Evolutionary conservation across 352 stramenopile genomes (phyloP).

Genomic region (Pythium brachiatum): DNA sequence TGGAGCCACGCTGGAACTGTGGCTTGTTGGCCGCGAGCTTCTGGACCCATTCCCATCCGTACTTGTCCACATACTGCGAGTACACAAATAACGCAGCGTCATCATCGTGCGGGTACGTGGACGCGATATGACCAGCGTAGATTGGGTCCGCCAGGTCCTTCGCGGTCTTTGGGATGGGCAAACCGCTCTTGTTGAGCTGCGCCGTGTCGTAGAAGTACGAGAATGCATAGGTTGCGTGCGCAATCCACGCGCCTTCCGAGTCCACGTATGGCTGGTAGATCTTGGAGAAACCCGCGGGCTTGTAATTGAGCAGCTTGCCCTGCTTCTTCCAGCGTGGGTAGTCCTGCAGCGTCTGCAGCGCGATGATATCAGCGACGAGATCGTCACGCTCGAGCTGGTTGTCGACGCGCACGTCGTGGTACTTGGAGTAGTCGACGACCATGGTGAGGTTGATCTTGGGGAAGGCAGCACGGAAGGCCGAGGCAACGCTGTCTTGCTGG

Average conservation of each 20-base stretch:
- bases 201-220: constrained; percentile 37
- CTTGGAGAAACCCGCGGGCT: constrained; percentile 48
- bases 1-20: constrained; percentile 33
- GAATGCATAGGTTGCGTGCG: constrained; percentile 42
- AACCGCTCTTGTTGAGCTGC: constrained; percentile 15
- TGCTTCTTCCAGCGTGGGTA: constrained; percentile 44
- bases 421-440: constrained; percentile 57
- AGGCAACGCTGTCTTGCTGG: constrained; percentile 25
- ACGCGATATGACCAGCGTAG: constrained; percentile 40
- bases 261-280: constrained; percentile 47
- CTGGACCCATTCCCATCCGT: constrained; percentile 48
- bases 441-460: constrained; percentile 61
- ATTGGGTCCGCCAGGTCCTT: constrained; percentile 34
- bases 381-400: constrained; percentile 49
- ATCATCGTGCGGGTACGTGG: constrained; percentile 47
- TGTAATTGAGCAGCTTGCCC: constrained; percentile 48
- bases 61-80: constrained; percentile 43
- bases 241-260: constrained; percentile 32
- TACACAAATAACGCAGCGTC: constrained; percentile 50
- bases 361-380: constrained; percentile 40
- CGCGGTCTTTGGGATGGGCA: constrained; percentile 21
- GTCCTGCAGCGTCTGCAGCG: constrained; percentile 55
- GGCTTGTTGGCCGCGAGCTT: constrained; percentile 40
- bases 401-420: constrained; percentile 60
- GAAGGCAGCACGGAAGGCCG: constrained; percentile 33